Percentiles rank a stretch among this genome's conserved stretches.
phyloP scores from a whole-genome alignment of 345 rosid species.

The Noccaea caerulescens region DNA sequence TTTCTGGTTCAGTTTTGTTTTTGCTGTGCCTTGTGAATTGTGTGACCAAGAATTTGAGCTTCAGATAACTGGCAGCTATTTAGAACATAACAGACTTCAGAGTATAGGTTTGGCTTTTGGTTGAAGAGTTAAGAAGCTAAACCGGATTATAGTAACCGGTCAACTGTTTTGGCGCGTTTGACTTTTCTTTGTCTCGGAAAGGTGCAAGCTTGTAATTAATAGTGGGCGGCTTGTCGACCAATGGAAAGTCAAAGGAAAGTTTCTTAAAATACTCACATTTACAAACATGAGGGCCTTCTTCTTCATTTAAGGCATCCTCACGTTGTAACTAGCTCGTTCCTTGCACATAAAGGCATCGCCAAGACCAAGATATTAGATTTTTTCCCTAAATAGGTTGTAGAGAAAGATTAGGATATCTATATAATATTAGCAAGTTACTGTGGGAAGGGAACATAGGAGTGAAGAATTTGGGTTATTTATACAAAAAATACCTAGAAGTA shows the following conservation, averaged over 20 bases:
- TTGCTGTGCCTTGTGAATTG: conserved; percentile 12
- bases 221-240: conserved; percentile 32
- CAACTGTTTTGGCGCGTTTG: conserved; percentile 36
- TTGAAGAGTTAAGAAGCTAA: conserved; percentile 2
- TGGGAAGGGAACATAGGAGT: background rate
- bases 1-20: background rate
- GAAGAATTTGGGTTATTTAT: background rate
- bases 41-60: conserved; percentile 14
- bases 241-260: conserved; percentile 32
- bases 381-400: background rate
- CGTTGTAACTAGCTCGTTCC: conserved; percentile 27
- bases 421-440: conserved; percentile 3
- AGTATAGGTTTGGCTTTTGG: conserved; percentile 7
- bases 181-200: conserved; percentile 28
- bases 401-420: background rate
- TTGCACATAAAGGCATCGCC: conserved; percentile 26
- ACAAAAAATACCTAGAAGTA: background rate
- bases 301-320: conserved; percentile 29
- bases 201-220: conserved; percentile 7
- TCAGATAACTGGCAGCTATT: background rate
- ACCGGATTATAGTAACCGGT: conserved; percentile 19
- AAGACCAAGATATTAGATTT: background rate
- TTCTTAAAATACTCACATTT: conserved; percentile 30
- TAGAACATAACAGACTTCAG: background rate
- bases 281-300: conserved; percentile 42